Conservation (phyloP, 805 yeast genomes). For the Nakazawaea populi region DNA sequence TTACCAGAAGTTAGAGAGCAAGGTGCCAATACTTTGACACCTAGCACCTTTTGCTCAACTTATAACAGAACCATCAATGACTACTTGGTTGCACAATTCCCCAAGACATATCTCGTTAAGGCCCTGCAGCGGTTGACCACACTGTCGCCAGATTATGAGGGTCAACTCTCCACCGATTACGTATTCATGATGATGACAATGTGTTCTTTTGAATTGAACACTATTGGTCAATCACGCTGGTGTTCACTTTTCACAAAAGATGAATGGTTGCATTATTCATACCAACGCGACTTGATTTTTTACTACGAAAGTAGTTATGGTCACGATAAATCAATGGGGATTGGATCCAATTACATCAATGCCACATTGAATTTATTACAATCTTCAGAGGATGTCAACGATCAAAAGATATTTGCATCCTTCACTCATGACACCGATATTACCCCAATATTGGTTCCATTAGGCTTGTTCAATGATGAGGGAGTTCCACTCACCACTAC, state of each 20-base stretch:
- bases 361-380: conserved; percentile 40
- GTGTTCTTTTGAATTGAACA: conserved; percentile 48
- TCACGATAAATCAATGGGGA: conserved; percentile 29
- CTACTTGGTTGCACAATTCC: conserved; percentile 21
- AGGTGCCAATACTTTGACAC: conserved; percentile 60
- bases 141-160: conserved; percentile 31
- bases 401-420: conserved; percentile 32
- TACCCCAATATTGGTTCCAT: conserved; percentile 40
- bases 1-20: conserved; percentile 38
- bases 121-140: conserved; percentile 26
- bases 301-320: conserved; percentile 49
- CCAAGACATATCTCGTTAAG: conserved; percentile 22
- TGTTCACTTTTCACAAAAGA: conserved; percentile 41
- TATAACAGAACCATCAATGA: conserved; percentile 20
- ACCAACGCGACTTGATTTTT: conserved; percentile 33
- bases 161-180: conserved; percentile 30
- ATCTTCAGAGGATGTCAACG: conserved; percentile 23
- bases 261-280: conserved; percentile 38
- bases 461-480: conserved; percentile 38
- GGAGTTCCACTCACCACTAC: conserved; percentile 34
- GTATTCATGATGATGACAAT: conserved; percentile 33
- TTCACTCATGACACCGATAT: conserved; percentile 56
- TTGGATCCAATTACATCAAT: conserved; percentile 40
- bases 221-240: conserved; percentile 38
- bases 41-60: conserved; percentile 38